phyloP scores from a whole-genome alignment of 164 flowering plant genomes.

The Warburgia ugandensis region DNA sequence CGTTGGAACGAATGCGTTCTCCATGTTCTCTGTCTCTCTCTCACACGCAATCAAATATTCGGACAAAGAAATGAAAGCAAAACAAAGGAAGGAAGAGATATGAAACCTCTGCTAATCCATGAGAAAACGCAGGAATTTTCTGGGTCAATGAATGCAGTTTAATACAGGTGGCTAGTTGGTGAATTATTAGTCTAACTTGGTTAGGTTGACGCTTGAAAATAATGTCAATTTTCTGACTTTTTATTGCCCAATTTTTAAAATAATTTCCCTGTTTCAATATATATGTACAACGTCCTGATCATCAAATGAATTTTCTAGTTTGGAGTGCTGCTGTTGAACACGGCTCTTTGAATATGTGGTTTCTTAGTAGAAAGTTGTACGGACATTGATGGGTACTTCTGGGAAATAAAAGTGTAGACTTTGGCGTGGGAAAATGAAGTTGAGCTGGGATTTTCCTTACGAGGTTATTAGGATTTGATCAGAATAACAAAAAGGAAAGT shows the following conservation, averaged over 20 bases:
- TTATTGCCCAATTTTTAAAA: background rate
- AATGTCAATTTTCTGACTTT: slow-evolving; percentile 5
- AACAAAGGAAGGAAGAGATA: background rate
- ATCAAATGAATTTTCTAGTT: background rate
- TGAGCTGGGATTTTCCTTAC: background rate
- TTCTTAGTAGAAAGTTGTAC: slow-evolving; percentile 4
- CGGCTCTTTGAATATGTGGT: slow-evolving; percentile 1
- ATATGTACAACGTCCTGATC: background rate
- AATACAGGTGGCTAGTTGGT: slow-evolving; percentile 11
- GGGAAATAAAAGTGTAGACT: slow-evolving; percentile 4
- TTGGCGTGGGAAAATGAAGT: no score
- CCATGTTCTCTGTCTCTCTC: no score
- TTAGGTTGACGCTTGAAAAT: slow-evolving; percentile 15
- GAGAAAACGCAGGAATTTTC: background rate
- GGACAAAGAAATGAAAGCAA: background rate
- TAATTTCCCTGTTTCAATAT: background rate
- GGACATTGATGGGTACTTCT: slow-evolving; percentile 4
- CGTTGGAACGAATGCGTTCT: no score
- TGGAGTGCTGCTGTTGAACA: slow-evolving; percentile 4
- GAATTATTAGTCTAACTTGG: slow-evolving; percentile 6
- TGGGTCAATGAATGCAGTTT: slow-evolving; percentile 1
- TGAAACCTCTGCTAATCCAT: background rate
- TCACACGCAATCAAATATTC: no score
- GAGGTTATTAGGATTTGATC: background rate
- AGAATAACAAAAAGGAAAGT: no score